A percentile compares a stretch with the other conserved stretches of the same genome.
These are phyloP conservation scores for Suhomyces vadensis DNA, from an alignment of 805 yeast genomes.

Conservation along the genomic window DNA sequence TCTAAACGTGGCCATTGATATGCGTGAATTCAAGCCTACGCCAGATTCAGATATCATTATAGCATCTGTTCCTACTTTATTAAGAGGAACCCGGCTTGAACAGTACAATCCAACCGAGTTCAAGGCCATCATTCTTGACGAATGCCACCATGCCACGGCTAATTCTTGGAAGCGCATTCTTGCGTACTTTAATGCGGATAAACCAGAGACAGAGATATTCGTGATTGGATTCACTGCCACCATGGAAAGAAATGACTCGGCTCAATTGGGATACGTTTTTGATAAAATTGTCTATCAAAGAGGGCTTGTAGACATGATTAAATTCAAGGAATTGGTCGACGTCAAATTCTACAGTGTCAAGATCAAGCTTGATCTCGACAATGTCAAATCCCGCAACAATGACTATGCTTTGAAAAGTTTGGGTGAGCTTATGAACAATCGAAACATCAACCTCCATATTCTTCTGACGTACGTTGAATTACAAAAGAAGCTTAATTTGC, in stretches of 20 bases:
- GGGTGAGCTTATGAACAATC: constrained; percentile 55
- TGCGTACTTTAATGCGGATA: constrained; percentile 54
- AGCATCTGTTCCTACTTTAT: constrained; percentile 73
- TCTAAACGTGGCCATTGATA: constrained; percentile 61
- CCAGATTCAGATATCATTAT: constrained; percentile 62
- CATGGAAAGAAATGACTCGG: constrained; percentile 71
- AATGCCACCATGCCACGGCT: constrained; percentile 91
- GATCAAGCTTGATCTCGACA: constrained; percentile 45
- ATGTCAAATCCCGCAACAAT: constrained; percentile 32
- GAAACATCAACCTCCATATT: constrained; percentile 55
- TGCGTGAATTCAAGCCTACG: constrained; percentile 53
- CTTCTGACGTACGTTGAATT: constrained; percentile 50
- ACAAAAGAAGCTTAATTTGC: constrained; percentile 38
- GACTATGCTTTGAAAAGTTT: constrained; percentile 59
- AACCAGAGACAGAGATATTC: constrained; percentile 44
- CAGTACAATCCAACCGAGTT: constrained; percentile 58
- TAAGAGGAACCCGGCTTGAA: constrained; percentile 46
- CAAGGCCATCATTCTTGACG: constrained; percentile 80
- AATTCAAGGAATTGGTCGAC: constrained; percentile 67
- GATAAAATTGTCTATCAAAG: constrained; percentile 76
- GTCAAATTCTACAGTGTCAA: constrained; percentile 62
- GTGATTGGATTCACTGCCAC: constrained; percentile 91
- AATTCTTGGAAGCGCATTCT: constrained; percentile 60
- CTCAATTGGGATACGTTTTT: constrained; percentile 56
- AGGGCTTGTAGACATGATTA: constrained; percentile 63